phyloP scores from a whole-genome alignment of 2,329 filamentous ascomycete genomes.

The Neofusicoccum ribis region DNA sequence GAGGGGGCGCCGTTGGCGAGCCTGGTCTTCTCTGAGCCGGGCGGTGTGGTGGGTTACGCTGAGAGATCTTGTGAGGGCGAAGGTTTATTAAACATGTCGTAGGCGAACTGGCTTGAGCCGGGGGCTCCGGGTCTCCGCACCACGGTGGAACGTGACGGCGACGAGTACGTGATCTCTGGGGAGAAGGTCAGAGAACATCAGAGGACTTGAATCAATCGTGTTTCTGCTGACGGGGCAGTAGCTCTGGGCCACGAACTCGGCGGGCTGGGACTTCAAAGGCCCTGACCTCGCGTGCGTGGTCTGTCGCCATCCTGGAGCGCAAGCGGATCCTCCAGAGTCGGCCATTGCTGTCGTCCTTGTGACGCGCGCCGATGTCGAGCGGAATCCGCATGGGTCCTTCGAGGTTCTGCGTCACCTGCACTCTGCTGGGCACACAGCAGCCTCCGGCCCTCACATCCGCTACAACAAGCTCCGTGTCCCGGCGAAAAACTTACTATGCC shows the following conservation, averaged over 20 bases:
- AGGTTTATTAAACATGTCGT: slow-evolving; percentile 19
- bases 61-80: neutral
- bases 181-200: slow-evolving; percentile 46
- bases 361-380: slow-evolving; percentile 49
- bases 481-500: slow-evolving; percentile 47
- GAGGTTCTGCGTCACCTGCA: slow-evolving; percentile 49
- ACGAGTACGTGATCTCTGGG: slow-evolving; percentile 55
- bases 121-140: slow-evolving; percentile 52
- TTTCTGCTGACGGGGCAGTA: slow-evolving; percentile 22
- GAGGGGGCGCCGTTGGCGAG: slow-evolving; percentile 52
- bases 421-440: slow-evolving; percentile 50
- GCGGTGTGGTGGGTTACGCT: slow-evolving; percentile 30
- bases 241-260: slow-evolving; percentile 58
- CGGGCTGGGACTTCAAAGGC: slow-evolving; percentile 55
- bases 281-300: slow-evolving; percentile 56
- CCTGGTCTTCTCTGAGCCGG: slow-evolving; percentile 55
- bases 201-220: neutral
- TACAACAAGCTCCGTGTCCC: slow-evolving; percentile 53
- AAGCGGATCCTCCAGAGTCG: slow-evolving; percentile 30
- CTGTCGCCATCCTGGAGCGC: slow-evolving; percentile 41
- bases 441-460: slow-evolving; percentile 51
- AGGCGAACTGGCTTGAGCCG: slow-evolving; percentile 55
- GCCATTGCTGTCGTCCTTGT: slow-evolving; percentile 53
- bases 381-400: slow-evolving; percentile 47
- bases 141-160: slow-evolving; percentile 50